Evolutionary conservation across 192 early-diverging fungal genomes (phyloP), one percentile per base, ranked within the genome.

Genomic region (Podochytrium sp.): DNA sequence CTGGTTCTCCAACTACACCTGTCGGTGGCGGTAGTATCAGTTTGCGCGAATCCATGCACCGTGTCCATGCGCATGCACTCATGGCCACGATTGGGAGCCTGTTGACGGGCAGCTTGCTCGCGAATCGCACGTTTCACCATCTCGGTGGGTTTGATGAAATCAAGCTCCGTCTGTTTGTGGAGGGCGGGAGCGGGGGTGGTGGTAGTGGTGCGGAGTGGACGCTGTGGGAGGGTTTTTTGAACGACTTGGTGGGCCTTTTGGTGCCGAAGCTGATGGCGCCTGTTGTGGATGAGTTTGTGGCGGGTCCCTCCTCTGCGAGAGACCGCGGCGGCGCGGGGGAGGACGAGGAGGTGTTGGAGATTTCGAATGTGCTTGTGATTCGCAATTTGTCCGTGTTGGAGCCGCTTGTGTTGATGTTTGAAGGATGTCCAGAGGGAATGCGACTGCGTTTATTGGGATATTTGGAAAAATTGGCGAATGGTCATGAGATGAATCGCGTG

Each of bases 401-500:
- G 32, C 34, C 73, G 4, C 55, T 83, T n/a, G 2, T 80, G 23
- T 10, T 35, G 4, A 7, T 81, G 16, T 78, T 66, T 52, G 35
- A 32, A 50, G 37, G 64, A 52, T 78, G 66, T 49, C 3, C 27
- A n/a, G 12, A 78, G n/a, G 30, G n/a, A 18, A n/a, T 76, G 56
- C 43, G 66, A 23, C 2, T 55, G 6, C 23, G 25, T 6, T 27
- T 80, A 27, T 27, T 83, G 29, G 57, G 75, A 4, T 50, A 73
- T 50, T 47, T 83, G 6, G 65, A 55, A n/a, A 47, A 61, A 39
- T 40, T 78, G 25, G 73, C 75, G 1, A 42, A 35, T 18, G 73
- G 76, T 1, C 68, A 76, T 71, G 82, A 81, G 40, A 75, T 79
- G 67, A 83, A 80, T 61, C 60, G 70, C 5, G 82, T 79, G 18